Percentiles rank a stretch among this genome's conserved stretches.
These are phyloP conservation scores for Porogramme epimiltina DNA, from an alignment of 1,284 basidiomycete genomes.

Conservation along the genomic window DNA sequence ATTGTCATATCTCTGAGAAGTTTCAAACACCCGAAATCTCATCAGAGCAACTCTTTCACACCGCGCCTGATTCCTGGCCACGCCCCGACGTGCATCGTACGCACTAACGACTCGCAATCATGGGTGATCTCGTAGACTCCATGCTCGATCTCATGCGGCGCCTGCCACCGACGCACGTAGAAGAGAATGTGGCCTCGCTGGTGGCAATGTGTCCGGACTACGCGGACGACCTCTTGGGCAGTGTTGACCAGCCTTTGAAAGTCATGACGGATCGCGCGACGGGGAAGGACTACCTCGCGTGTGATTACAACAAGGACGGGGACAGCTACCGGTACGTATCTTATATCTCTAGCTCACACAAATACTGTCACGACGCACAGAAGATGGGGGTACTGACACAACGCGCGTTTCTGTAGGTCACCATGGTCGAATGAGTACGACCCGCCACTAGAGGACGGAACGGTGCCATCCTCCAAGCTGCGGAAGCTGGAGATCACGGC, in stretches of 20 bases:
- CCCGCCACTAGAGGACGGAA: slow-evolving; percentile 86
- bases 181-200: slow-evolving; percentile 85
- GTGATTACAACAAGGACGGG: slow-evolving; percentile 98
- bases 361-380: too few relatives aligned
- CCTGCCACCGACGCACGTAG: slow-evolving; percentile 89
- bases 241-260: slow-evolving; percentile 93
- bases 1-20: too few relatives aligned
- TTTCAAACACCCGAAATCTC: too few relatives aligned
- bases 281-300: slow-evolving; percentile 90
- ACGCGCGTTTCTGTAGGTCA: slow-evolving; percentile 65
- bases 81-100: too few relatives aligned
- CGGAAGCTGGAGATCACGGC: slow-evolving; percentile 91
- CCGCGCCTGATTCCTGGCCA: too few relatives aligned
- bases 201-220: slow-evolving; percentile 90
- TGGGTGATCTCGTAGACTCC: slow-evolving; percentile 81
- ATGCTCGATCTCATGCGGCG: slow-evolving; percentile 97
- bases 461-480: slow-evolving; percentile 80
- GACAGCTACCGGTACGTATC: slow-evolving; percentile 83
- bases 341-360: too few relatives aligned
- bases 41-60: too few relatives aligned
- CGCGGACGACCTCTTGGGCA: slow-evolving; percentile 93
- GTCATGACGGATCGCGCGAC: slow-evolving; percentile 78
- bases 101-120: slow-evolving; percentile 32
- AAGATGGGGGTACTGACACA: too few relatives aligned
- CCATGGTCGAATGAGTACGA: slow-evolving; percentile 98